Evolutionary conservation across 345 rosid genomes (phyloP).

Genomic region (Brassica juncea): DNA sequence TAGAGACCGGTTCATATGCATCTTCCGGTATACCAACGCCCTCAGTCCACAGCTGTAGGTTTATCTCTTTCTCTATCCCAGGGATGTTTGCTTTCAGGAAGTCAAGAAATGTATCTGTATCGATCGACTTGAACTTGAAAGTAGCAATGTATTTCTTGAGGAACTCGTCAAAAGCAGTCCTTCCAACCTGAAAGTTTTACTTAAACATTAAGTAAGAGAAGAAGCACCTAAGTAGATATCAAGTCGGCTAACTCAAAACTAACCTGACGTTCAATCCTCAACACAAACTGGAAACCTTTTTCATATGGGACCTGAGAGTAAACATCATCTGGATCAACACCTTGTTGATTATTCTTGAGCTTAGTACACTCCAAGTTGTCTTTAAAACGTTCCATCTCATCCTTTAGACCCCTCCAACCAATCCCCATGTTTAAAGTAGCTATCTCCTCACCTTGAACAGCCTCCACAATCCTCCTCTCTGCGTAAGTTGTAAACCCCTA

Average conservation of each 20-base stretch:
- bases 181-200: conserved; percentile 66
- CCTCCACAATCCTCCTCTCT: conserved; percentile 94
- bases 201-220: too few species aligned
- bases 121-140: conserved; percentile 92
- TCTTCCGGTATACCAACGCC: conserved; percentile 91
- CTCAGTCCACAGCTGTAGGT: conserved; percentile 76
- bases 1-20: conserved; percentile 85
- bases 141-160: conserved; percentile 81
- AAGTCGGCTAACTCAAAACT: neutral
- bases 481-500: conserved; percentile 97
- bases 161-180: conserved; percentile 85
- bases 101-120: conserved; percentile 69
- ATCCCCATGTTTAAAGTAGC: conserved; percentile 79
- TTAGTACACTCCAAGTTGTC: conserved; percentile 85
- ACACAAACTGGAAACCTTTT: conserved; percentile 89
- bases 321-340: conserved; percentile 77
- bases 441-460: conserved; percentile 73
- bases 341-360: conserved; percentile 78
- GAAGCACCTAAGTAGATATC: too few species aligned
- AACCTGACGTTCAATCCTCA: conserved; percentile 90
- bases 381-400: conserved; percentile 76
- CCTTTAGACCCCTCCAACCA: conserved; percentile 83
- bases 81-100: conserved; percentile 78
- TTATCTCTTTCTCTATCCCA: conserved; percentile 78
- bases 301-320: conserved; percentile 88